Evolutionary conservation across 2,329 filamentous ascomycete genomes (phyloP), one percentile per base, ranked within the genome.

Genomic region (Pseudophaeomoniella oleicola): DNA sequence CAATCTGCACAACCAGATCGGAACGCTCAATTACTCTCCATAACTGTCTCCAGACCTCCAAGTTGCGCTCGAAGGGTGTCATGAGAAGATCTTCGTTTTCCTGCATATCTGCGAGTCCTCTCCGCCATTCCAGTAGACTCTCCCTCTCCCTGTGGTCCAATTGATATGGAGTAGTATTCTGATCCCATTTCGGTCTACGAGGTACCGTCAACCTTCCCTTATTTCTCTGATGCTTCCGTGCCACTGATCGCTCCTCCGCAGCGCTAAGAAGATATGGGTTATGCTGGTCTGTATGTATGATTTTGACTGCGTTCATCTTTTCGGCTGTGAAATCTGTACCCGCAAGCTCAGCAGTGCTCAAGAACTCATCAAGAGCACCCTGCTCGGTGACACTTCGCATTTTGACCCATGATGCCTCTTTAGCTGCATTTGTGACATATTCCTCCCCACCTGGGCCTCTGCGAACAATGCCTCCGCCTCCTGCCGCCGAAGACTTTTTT

Each of bases 321-420:
- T 96, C 87, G 17, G 90, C 92, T 1, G 88, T 96, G 60, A 98
- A 98, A 57, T 98, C 90, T 46, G 90, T 98, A 46, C 86, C 88
- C n/a, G 90, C 90, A 48, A 98, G 67, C 63, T 96, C 87, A 44
- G 90, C 92, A 2, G 90, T 98, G 39, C 81, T 83, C 45, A 98
- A 67, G 59, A 98, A 98, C 59, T 98, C 90, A 58, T 98, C 90
- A 43, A 98, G 75, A 32, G 87, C 87, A 47, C 81, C 87, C 62
- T 98, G 90, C 66, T 98, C 85, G 4, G 90, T 98, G 48, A 98
- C 83, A 57, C 85, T 94, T 65, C 88, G 85, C 90, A 98, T 96
- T 69, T 96, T 98, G 54, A 96, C 85, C 86, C 87, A 98, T 48
- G 84, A 72, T 22, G 88, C 90, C 64, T 96, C 87, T 56, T 92